Conservation (phyloP, 2,329 filamentous ascomycete species). For the Scedosporium aurantiacum region DNA sequence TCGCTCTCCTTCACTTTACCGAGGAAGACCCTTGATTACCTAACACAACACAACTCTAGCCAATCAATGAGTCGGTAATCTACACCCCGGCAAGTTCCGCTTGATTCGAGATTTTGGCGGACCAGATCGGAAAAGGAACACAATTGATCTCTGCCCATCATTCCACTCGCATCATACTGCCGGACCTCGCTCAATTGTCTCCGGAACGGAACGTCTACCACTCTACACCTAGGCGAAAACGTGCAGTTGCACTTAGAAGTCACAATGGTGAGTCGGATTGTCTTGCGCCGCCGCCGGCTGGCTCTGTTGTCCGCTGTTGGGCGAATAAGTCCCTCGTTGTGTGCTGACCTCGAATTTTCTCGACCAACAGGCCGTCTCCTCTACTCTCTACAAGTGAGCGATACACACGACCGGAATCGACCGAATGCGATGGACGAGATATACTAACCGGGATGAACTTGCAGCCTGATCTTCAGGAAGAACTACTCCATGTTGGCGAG, state of each 20-base stretch:
- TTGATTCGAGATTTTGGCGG: constrained; percentile 1
- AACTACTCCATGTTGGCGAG: constrained; percentile 81
- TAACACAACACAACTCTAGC: not conserved
- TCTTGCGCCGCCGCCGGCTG: not conserved
- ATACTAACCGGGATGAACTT: not conserved
- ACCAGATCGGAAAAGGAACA: not conserved
- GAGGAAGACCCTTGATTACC: not conserved
- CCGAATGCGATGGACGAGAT: not conserved
- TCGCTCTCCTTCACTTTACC: not conserved
- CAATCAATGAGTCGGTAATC: not conserved
- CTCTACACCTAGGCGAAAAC: not conserved
- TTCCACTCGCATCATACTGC: not conserved
- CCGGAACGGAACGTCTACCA: not conserved
- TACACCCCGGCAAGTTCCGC: constrained; percentile 1
- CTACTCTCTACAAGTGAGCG: constrained; percentile 3
- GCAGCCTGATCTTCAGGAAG: constrained; percentile 70
- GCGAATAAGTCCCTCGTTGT: not conserved
- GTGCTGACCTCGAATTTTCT: not conserved
- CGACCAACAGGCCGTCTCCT: not conserved
- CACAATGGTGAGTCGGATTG: constrained; percentile 46
- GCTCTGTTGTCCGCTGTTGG: not conserved
- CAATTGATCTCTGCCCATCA: constrained; percentile 1
- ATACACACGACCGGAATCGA: not conserved
- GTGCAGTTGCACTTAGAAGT: constrained; percentile 10
- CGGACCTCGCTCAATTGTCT: not conserved